A percentile compares a stretch with the other conserved stretches of the same genome.
Conservation (phyloP, 2,329 filamentous ascomycete genomes). For the Bimuria novae-zelandiae region DNA sequence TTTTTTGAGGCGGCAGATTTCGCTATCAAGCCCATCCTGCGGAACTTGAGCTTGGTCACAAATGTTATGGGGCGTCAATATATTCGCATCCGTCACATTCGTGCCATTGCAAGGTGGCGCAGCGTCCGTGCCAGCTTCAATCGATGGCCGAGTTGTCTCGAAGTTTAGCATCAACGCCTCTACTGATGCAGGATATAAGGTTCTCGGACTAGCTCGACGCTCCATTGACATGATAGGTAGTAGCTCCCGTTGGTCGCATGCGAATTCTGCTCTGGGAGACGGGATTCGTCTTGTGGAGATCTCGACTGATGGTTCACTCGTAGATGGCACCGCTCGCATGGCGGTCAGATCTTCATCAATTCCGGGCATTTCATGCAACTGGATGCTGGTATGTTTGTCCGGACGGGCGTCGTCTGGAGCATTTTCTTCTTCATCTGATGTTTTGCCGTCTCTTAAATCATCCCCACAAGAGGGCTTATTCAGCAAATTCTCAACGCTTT, state of each 20-base stretch:
- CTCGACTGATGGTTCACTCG: not conserved
- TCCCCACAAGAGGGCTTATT: constrained; percentile 2
- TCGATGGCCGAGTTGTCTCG: not conserved
- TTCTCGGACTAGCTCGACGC: not conserved
- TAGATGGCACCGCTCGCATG: not conserved
- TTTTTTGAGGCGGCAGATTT: constrained; percentile 1
- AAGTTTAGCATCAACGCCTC: not conserved
- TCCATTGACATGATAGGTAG: constrained; percentile 1
- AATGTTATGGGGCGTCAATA: not conserved
- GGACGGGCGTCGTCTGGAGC: not conserved
- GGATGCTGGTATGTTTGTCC: not conserved
- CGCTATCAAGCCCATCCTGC: not conserved
- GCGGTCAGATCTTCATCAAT: not conserved
- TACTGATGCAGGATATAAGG: not conserved
- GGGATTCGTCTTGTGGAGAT: not conserved
- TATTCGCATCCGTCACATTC: not conserved
- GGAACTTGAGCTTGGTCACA: not conserved
- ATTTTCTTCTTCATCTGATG: not conserved
- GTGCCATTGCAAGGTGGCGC: not conserved
- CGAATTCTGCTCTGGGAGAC: not conserved
- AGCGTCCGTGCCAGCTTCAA: not conserved
- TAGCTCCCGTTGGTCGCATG: not conserved
- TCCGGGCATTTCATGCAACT: not conserved
- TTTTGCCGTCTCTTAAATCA: not conserved
- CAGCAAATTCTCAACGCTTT: constrained; percentile 5